A percentile compares a stretch with the other conserved stretches of the same genome.
Conservation (phyloP, 768 basidiomycete genomes). For the Lyophyllum decastes region DNA sequence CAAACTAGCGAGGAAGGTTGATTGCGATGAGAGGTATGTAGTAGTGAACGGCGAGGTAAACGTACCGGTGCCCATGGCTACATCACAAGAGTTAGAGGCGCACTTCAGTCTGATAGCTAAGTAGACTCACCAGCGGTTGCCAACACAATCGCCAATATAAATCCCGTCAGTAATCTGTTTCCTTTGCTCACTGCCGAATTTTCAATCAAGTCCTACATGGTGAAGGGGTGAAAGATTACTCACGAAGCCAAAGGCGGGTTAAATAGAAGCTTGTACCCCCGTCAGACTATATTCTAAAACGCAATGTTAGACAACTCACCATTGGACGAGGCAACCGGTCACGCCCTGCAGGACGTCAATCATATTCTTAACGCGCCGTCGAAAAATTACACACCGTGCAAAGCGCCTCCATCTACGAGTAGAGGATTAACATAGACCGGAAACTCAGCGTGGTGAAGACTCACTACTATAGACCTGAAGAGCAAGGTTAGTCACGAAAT, state of each 20-base stretch:
- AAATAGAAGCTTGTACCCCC: slow-evolving; percentile 42
- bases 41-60: background rate
- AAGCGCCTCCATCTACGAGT: slow-evolving; percentile 42
- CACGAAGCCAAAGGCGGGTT: slow-evolving; percentile 48
- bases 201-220: background rate
- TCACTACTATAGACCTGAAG: slow-evolving; percentile 40
- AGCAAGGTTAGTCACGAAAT: background rate
- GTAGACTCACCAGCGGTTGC: slow-evolving; percentile 29
- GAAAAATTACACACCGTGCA: slow-evolving; percentile 38
- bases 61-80: slow-evolving; percentile 31
- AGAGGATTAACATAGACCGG: background rate
- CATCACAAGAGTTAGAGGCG: background rate
- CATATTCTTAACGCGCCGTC: background rate
- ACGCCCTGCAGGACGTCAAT: slow-evolving; percentile 37
- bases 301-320: slow-evolving; percentile 25
- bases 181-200: slow-evolving; percentile 39
- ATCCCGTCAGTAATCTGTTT: slow-evolving; percentile 31
- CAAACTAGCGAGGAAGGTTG: slow-evolving; percentile 31
- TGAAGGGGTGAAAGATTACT: slow-evolving; percentile 13
- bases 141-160: slow-evolving; percentile 33
- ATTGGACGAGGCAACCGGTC: slow-evolving; percentile 54
- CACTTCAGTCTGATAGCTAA: background rate
- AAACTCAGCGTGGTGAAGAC: slow-evolving; percentile 4
- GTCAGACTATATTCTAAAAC: background rate
- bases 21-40: background rate